Conservation (phyloP, 1,284 basidiomycete genomes). For the Trametes pubescens region DNA sequence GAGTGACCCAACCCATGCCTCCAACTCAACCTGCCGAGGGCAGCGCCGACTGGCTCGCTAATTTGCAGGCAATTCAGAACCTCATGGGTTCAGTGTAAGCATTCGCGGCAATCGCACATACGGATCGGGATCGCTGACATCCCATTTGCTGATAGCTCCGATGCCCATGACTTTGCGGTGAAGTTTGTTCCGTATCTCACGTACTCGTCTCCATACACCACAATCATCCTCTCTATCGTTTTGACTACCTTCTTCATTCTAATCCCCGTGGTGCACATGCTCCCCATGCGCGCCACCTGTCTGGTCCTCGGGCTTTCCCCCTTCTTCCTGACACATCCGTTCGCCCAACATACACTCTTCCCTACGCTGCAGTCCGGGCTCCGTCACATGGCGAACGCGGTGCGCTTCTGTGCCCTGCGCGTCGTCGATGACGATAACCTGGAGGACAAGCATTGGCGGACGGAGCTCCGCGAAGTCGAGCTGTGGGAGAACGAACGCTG, state of each 20-base stretch:
- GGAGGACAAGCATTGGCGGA: conserved; percentile 66
- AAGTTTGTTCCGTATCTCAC: conserved; percentile 51
- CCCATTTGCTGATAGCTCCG: conserved; percentile 50
- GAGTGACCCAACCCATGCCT: conserved; percentile 44
- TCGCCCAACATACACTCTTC: conserved; percentile 44
- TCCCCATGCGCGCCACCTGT: conserved; percentile 68
- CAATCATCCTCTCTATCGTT: conserved; percentile 57
- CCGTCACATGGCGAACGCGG: conserved; percentile 30
- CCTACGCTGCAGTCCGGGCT: conserved; percentile 38
- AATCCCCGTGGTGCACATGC: conserved; percentile 52
- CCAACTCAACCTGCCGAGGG: conserved; percentile 57
- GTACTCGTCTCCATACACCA: conserved; percentile 62
- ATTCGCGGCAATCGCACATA: neutral
- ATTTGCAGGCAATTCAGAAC: conserved; percentile 82
- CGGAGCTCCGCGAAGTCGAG: conserved; percentile 71
- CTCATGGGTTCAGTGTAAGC: conserved; percentile 79
- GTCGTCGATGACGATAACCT: conserved; percentile 71
- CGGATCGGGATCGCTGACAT: neutral
- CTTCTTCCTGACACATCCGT: conserved; percentile 62
- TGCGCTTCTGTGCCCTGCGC: conserved; percentile 47
- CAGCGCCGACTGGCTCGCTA: conserved; percentile 76
- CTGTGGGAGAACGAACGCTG: conserved; percentile 82
- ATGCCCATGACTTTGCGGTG: conserved; percentile 46
- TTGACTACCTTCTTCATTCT: conserved; percentile 56
- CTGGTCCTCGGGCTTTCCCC: conserved; percentile 64